Conservation (phyloP, 2,329 filamentous ascomycete genomes). For the Leptodontidium sp. region DNA sequence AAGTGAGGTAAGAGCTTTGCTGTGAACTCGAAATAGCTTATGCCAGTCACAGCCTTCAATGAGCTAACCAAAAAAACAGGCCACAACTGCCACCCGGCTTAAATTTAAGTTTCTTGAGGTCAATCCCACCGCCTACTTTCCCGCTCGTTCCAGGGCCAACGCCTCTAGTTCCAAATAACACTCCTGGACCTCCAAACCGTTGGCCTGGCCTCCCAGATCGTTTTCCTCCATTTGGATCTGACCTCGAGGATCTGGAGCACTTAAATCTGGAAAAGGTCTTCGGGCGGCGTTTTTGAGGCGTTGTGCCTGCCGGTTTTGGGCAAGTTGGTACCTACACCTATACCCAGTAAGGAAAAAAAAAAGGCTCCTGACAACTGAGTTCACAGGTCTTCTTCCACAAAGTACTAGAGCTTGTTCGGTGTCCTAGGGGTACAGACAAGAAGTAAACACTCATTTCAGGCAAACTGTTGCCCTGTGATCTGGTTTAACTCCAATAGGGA, state of each 20-base stretch:
- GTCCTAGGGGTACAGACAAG: not conserved
- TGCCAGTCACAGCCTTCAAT: not conserved
- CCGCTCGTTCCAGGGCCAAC: not conserved
- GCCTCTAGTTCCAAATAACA: conserved; percentile 1
- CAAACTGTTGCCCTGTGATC: not conserved
- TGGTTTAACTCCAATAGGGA: not conserved
- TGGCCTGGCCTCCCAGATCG: not conserved
- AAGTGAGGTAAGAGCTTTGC: too few species aligned
- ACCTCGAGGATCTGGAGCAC: not conserved
- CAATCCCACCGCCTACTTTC: too few species aligned
- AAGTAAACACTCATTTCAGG: not conserved
- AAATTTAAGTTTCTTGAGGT: not conserved
- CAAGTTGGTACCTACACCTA: not conserved
- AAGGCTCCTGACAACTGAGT: too few species aligned
- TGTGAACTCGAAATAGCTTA: too few species aligned
- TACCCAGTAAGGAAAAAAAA: too few species aligned
- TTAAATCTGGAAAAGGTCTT: not conserved
- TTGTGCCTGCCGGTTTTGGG: not conserved
- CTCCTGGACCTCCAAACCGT: not conserved
- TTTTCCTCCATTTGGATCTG: conserved; percentile 8
- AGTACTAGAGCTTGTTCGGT: too few species aligned
- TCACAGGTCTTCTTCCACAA: too few species aligned
- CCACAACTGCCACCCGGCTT: not conserved
- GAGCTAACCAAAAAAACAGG: not conserved
- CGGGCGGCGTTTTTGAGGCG: not conserved